A percentile compares a stretch with the other conserved stretches of the same genome.
Evolutionary conservation across 495 filamentous ascomycete genomes (phyloP).

Genomic region (Parathielavia hyrcaniae): DNA sequence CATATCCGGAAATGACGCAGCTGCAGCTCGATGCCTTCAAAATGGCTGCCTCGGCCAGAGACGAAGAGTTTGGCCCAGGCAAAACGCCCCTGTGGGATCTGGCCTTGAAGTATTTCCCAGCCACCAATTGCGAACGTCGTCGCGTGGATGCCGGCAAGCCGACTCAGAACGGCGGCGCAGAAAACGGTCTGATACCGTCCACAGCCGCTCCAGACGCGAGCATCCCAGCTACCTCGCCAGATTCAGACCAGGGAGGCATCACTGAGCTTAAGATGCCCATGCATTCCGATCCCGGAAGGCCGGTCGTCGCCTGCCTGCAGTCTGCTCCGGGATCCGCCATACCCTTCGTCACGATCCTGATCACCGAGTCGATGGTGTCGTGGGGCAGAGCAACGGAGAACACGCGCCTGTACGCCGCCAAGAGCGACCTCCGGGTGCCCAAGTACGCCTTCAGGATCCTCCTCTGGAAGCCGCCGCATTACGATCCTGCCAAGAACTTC

Average conservation of each 20-base stretch:
- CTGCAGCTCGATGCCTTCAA: conserved; percentile 44
- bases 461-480: conserved; percentile 59
- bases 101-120: conserved; percentile 46
- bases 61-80: conserved; percentile 42
- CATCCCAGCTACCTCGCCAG: conserved; percentile 12
- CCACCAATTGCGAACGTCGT: conserved; percentile 19
- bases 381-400: conserved; percentile 66
- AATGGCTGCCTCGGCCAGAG: conserved; percentile 35
- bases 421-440: conserved; percentile 61
- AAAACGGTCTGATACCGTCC: conserved; percentile 5
- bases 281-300: conserved; percentile 15
- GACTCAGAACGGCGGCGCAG: neutral
- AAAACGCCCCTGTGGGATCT: conserved; percentile 42
- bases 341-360: conserved; percentile 49
- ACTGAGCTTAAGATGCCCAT: conserved; percentile 21
- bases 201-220: conserved; percentile 25
- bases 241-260: conserved; percentile 6
- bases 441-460: conserved; percentile 74
- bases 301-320: conserved; percentile 33
- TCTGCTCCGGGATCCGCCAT: conserved; percentile 44
- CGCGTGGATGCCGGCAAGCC: neutral
- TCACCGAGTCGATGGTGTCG: conserved; percentile 59
- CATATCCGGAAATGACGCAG: conserved; percentile 51
- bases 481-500: conserved; percentile 42
- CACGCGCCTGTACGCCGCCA: conserved; percentile 54